Evolutionary conservation across 257 asterid genomes (phyloP).

Genomic region (Scutellaria baicalensis): DNA sequence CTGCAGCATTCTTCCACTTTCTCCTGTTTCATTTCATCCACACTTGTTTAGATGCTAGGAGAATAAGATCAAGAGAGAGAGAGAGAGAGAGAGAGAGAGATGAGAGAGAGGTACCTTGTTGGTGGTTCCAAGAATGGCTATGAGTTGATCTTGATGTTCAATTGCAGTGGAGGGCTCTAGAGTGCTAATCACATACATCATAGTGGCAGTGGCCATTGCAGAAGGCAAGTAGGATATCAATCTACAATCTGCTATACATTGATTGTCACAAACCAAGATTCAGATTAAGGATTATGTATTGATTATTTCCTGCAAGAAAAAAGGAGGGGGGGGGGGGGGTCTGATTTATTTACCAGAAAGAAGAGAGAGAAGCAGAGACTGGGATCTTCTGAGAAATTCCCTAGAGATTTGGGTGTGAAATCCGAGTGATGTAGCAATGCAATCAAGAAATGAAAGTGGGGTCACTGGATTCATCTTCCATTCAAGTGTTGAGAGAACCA

Average conservation of each 20-base stretch:
- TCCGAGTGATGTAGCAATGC: constrained; percentile 27
- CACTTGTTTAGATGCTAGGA: too few species aligned
- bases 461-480: constrained; percentile 81
- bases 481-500: constrained; percentile 43
- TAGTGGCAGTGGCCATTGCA: constrained; percentile 74
- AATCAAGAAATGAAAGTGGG: constrained; percentile 51
- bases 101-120: constrained; percentile 42
- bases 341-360: constrained; percentile 29
- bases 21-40: constrained; percentile 32
- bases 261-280: neutral
- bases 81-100: neutral
- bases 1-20: constrained; percentile 57
- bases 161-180: constrained; percentile 46
- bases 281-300: neutral
- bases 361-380: constrained; percentile 42
- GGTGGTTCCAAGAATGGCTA: constrained; percentile 54
- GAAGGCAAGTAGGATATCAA: constrained; percentile 60
- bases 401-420: constrained; percentile 11
- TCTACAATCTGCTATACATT: constrained; percentile 48
- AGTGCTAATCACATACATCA: constrained; percentile 55
- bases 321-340: neutral
- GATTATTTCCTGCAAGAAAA: neutral
- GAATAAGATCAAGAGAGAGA: neutral
- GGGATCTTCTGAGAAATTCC: constrained; percentile 46
- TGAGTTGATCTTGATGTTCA: constrained; percentile 47